A percentile compares a stretch with the other conserved stretches of the same genome.
phyloP scores from a whole-genome alignment of 352 stramenopile genomes.

The Pythium folliculosum region DNA sequence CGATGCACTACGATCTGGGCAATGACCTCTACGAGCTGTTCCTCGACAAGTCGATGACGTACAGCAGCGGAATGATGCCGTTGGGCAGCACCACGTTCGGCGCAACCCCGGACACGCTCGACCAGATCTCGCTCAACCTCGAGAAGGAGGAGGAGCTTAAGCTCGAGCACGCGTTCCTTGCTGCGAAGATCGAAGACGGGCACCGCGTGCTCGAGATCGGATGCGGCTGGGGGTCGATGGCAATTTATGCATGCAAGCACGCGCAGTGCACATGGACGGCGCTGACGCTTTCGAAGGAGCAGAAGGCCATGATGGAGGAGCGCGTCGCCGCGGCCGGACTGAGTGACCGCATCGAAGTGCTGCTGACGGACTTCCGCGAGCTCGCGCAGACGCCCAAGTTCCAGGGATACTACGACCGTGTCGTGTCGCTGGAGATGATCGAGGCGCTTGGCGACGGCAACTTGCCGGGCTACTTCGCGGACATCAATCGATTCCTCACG shows the following conservation, averaged over 20 bases:
- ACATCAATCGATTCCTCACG: slow-evolving; percentile 35
- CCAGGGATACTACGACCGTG: slow-evolving; percentile 21
- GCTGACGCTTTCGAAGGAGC: slow-evolving; percentile 25
- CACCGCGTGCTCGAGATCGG: slow-evolving; percentile 36
- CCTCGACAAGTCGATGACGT: slow-evolving; percentile 37
- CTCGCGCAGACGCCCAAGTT: slow-evolving; percentile 24
- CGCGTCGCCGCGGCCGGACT: slow-evolving; percentile 27
- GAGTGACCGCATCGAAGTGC: slow-evolving; percentile 30
- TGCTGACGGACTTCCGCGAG: slow-evolving; percentile 33
- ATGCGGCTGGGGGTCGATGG: slow-evolving; percentile 36
- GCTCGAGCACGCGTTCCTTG: slow-evolving; percentile 32
- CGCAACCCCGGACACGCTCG: slow-evolving; percentile 18
- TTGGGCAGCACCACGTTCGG: slow-evolving; percentile 12
- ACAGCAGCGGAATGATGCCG: slow-evolving; percentile 34
- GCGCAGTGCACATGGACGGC: slow-evolving; percentile 26
- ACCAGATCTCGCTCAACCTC: slow-evolving; percentile 26
- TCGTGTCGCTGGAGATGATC: slow-evolving; percentile 42
- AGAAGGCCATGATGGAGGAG: slow-evolving; percentile 30
- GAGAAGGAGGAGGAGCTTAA: slow-evolving; percentile 32
- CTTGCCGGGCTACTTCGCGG: slow-evolving; percentile 31
- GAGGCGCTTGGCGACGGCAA: slow-evolving; percentile 32
- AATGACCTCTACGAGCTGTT: slow-evolving; percentile 38
- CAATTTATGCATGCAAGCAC: slow-evolving; percentile 24
- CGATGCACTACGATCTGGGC: slow-evolving; percentile 38
- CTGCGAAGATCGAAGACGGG: slow-evolving; percentile 27